phyloP scores from a whole-genome alignment of 139 green algal species.

The Ettlia oleoabundans region DNA sequence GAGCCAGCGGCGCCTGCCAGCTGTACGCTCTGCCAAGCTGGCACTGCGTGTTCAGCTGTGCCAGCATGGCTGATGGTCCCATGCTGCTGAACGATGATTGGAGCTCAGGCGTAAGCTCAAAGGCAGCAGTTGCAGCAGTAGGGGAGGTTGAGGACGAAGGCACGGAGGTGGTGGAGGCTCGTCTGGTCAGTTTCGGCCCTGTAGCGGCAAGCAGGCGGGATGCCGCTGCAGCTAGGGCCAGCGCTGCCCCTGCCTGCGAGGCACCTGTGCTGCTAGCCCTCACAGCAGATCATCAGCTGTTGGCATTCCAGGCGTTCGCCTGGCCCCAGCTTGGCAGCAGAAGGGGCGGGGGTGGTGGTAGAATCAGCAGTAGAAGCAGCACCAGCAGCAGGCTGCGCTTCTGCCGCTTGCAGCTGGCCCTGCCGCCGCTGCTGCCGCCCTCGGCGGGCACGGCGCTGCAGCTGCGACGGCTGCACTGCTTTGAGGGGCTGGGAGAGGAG shows the following conservation, averaged over 20 bases:
- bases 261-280: slow-evolving; percentile 76
- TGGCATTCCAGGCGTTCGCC: slow-evolving; percentile 71
- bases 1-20: slow-evolving; percentile 53
- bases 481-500: slow-evolving; percentile 60
- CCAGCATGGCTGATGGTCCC: slow-evolving; percentile 37
- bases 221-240: not conserved
- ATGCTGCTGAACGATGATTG: slow-evolving; percentile 5
- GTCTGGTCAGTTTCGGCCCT: slow-evolving; percentile 55
- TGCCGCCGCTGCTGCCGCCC: slow-evolving; percentile 10
- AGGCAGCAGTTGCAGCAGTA: not conserved
- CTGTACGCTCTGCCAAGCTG: slow-evolving; percentile 65
- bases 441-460: not conserved
- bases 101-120: not conserved
- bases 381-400: slow-evolving; percentile 45
- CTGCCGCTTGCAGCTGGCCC: slow-evolving; percentile 49
- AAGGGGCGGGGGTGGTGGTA: not conserved
- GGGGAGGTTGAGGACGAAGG: not conserved
- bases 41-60: slow-evolving; percentile 45
- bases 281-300: slow-evolving; percentile 62
- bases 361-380: not conserved
- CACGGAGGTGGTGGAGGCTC: slow-evolving; percentile 41
- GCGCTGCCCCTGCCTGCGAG: slow-evolving; percentile 37
- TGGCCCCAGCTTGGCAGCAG: not conserved
- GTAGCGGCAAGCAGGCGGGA: not conserved
- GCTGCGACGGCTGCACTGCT: slow-evolving; percentile 39